These are phyloP conservation scores for Apiotrichum siamense DNA, from an alignment of 1,284 basidiomycete genomes.

Conservation along the genomic window DNA sequence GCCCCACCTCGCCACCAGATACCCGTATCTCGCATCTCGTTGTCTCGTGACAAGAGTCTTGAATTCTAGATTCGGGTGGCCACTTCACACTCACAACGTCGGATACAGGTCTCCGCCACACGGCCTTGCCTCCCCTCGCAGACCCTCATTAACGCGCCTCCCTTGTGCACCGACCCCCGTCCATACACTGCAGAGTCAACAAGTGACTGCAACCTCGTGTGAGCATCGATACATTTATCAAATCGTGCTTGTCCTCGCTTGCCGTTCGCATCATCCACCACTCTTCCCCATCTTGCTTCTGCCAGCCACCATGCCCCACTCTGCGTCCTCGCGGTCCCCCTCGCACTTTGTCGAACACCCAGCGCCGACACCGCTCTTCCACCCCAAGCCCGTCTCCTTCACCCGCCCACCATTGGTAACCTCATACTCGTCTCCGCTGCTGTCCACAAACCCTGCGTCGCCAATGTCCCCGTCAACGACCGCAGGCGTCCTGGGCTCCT, in stretches of 20 bases:
- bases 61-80: too few relatives aligned
- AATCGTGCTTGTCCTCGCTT: background rate
- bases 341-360: background rate
- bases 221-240: background rate
- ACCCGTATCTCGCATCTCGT: too few relatives aligned
- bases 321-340: background rate
- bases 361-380: constrained; percentile 7
- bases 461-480: background rate
- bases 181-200: too few relatives aligned
- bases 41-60: too few relatives aligned
- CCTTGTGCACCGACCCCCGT: too few relatives aligned
- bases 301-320: constrained; percentile 6
- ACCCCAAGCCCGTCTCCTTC: constrained; percentile 15
- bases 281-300: background rate
- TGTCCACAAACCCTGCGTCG: background rate
- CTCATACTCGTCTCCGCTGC: constrained; percentile 11
- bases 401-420: constrained; percentile 8
- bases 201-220: too few relatives aligned
- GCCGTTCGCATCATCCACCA: background rate
- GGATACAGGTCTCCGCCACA: too few relatives aligned
- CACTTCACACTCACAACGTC: too few relatives aligned
- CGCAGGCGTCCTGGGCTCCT: background rate
- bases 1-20: too few relatives aligned
- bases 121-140: too few relatives aligned
- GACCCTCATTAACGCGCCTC: too few relatives aligned